Evolutionary conservation across 768 basidiomycete species (phyloP).

Genomic region (Termitomyces sp.): DNA sequence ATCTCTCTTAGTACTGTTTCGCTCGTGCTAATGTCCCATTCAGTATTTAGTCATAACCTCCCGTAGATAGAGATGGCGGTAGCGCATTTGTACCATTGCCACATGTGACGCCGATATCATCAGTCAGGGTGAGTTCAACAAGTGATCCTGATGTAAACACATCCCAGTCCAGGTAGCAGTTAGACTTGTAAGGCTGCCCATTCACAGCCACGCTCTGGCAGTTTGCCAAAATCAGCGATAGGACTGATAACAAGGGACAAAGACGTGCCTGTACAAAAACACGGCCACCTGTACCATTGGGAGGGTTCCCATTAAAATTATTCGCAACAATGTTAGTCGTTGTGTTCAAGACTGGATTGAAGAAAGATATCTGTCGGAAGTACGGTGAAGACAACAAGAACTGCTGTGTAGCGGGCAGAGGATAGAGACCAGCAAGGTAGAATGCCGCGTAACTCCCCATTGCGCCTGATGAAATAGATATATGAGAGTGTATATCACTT

Average conservation of each 20-base stretch:
- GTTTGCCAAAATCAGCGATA: background rate
- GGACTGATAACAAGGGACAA: background rate
- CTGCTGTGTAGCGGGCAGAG: conserved; percentile 58
- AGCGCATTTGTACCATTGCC: conserved; percentile 42
- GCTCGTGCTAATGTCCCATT: background rate
- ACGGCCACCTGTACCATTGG: conserved; percentile 45
- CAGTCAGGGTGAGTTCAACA: conserved; percentile 53
- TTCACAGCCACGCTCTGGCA: conserved; percentile 55
- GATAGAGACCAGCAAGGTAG: conserved; percentile 59
- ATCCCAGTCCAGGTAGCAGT: conserved; percentile 65
- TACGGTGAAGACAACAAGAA: conserved; percentile 59
- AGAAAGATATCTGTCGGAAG: conserved; percentile 59
- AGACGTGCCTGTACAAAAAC: conserved; percentile 51
- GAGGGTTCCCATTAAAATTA: conserved; percentile 51
- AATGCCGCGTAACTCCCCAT: conserved; percentile 63
- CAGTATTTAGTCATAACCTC: conserved; percentile 42
- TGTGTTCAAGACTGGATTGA: conserved; percentile 53
- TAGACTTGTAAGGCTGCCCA: conserved; percentile 55
- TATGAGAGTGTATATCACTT: background rate
- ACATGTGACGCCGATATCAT: conserved; percentile 50
- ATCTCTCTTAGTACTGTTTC: background rate
- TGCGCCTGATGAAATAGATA: conserved; percentile 33
- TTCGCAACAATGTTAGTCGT: conserved; percentile 52
- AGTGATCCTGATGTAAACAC: conserved; percentile 51
- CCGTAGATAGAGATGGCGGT: conserved; percentile 65